Evolutionary conservation across 805 yeast species (phyloP).

Genomic region (Nakazawaea siamensis): DNA sequence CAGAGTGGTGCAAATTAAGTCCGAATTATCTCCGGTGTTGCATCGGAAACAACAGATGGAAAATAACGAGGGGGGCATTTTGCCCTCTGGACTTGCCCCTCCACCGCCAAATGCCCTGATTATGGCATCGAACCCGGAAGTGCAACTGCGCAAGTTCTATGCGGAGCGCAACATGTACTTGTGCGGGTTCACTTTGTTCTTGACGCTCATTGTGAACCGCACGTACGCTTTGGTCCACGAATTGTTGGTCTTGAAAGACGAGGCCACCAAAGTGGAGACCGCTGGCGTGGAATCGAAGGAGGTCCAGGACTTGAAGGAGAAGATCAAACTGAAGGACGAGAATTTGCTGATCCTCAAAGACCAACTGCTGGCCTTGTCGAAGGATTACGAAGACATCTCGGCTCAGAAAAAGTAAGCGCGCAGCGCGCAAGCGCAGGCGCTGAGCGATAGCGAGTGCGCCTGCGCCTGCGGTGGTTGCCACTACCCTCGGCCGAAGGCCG

Average conservation of each 20-base stretch:
- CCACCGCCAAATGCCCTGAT: conserved; percentile 5
- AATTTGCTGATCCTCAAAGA: conserved; percentile 62
- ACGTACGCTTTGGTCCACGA: conserved; percentile 77
- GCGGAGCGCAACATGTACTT: conserved; percentile 95
- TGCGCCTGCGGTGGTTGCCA: no score
- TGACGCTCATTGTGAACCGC: conserved; percentile 78
- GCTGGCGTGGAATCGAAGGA: conserved; percentile 23
- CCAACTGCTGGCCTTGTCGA: conserved; percentile 59
- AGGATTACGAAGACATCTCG: conserved; percentile 45
- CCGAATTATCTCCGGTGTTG: conserved; percentile 39
- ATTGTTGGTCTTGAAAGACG: conserved; percentile 56
- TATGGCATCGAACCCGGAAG: conserved; percentile 42
- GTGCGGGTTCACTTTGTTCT: conserved; percentile 89
- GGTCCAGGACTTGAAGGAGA: conserved; percentile 37
- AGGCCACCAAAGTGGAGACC: conserved; percentile 30
- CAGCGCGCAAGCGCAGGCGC: no score
- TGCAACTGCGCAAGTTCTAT: conserved; percentile 86
- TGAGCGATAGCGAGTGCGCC: no score
- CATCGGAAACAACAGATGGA: conserved; percentile 2
- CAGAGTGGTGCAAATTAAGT: conserved; percentile 62
- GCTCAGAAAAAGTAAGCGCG: no score
- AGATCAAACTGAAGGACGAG: conserved; percentile 50
- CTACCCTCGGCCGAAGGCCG: no score
- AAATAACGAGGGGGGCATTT: conserved; percentile 20
- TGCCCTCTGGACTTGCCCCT: conserved; percentile 20